phyloP scores from a whole-genome alignment of 257 asterid genomes.

The Jacaranda mimosifolia region DNA sequence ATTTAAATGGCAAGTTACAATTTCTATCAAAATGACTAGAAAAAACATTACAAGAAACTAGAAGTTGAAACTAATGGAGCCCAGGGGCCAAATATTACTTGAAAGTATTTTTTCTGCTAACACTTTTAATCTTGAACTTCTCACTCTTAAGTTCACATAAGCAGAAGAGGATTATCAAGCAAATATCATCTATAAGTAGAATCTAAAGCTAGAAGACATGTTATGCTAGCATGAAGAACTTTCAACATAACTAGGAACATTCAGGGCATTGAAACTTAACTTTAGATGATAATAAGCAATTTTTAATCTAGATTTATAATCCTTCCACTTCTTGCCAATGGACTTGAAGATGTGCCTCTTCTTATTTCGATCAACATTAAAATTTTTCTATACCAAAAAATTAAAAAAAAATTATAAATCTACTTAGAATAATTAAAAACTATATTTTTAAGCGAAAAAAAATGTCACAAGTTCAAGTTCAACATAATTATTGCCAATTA shows the following conservation, averaged over 20 bases:
- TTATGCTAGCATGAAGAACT: neutral
- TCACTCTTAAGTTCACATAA: too few relatives aligned
- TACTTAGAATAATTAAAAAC: neutral
- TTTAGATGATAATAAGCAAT: neutral
- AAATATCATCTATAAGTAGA: too few relatives aligned
- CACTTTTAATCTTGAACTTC: too few relatives aligned
- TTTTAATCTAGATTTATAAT: neutral
- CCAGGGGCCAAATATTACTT: too few relatives aligned
- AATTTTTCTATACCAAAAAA: neutral
- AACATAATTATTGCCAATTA: neutral
- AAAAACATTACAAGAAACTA: too few relatives aligned
- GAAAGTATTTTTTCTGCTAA: too few relatives aligned
- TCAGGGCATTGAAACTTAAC: neutral
- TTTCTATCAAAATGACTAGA: too few relatives aligned
- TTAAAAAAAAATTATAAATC: neutral
- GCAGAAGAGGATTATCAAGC: too few relatives aligned
- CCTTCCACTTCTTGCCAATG: slow-evolving; percentile 4
- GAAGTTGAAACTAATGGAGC: too few relatives aligned
- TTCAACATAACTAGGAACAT: neutral
- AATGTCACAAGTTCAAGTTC: neutral
- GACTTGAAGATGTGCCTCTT: neutral
- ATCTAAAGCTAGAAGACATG: too few relatives aligned
- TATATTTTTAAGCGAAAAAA: neutral
- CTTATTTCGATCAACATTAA: neutral
- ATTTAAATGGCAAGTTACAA: too few relatives aligned